Conservation (phyloP, 2,329 filamentous ascomycete genomes). For the Fusarium penzigii region DNA sequence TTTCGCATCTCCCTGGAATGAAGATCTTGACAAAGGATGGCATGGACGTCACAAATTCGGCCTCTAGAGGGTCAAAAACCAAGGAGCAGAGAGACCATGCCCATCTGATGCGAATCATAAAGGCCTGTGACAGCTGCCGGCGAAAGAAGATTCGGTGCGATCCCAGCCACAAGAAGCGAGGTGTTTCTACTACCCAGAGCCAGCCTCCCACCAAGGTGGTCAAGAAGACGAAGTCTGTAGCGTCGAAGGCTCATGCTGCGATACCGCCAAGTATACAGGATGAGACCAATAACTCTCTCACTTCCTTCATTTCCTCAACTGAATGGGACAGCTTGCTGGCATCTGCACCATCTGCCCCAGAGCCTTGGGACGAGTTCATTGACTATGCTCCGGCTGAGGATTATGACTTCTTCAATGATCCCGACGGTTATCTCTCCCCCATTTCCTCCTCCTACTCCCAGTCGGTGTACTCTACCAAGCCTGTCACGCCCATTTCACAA, state of each 20-base stretch:
- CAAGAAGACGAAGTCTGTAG: conserved; percentile 43
- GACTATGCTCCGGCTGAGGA: conserved; percentile 41
- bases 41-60: conserved; percentile 62
- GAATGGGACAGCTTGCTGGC: conserved; percentile 22
- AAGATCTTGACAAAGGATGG: conserved; percentile 67
- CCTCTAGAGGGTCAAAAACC: conserved; percentile 64
- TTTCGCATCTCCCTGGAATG: conserved; percentile 61
- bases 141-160: conserved; percentile 66
- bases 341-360: conserved; percentile 16
- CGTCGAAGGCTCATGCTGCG: conserved; percentile 14
- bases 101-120: conserved; percentile 66
- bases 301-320: conserved; percentile 20
- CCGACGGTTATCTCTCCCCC: conserved; percentile 43
- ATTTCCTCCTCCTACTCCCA: conserved; percentile 29
- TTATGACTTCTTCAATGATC: conserved; percentile 49
- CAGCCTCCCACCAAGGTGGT: conserved; percentile 37
- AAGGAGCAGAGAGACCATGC: conserved; percentile 69
- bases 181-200: conserved; percentile 33
- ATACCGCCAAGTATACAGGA: conserved; percentile 7
- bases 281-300: conserved; percentile 9
- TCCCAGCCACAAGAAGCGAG: conserved; percentile 57
- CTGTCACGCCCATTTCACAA: conserved; percentile 27
- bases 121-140: conserved; percentile 64
- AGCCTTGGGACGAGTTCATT: conserved; percentile 49
- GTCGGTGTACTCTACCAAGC: conserved; percentile 32